Evolutionary conservation across 2,329 filamentous ascomycete genomes (phyloP).

Genomic region (Pleomassaria siparia): DNA sequence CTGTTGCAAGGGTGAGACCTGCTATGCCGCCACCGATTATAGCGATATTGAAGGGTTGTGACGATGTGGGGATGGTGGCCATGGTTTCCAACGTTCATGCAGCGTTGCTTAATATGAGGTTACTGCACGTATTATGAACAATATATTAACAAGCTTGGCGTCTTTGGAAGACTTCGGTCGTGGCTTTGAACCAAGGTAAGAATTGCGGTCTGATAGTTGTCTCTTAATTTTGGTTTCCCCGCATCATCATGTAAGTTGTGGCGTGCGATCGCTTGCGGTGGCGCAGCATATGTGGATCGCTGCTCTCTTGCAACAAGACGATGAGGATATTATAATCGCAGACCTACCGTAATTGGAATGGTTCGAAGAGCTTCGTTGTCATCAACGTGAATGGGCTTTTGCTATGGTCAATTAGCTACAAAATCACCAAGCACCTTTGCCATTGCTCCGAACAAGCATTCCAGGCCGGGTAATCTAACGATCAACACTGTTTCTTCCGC

Average conservation of each 20-base stretch:
- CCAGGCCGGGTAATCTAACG: neutral
- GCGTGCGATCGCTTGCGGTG: neutral
- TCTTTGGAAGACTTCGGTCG: no score
- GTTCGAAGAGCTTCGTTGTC: no score
- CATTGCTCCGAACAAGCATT: neutral
- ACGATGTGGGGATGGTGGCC: neutral
- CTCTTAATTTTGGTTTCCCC: neutral
- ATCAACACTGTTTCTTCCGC: neutral
- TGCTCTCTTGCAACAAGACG: no score
- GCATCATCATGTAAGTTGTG: neutral
- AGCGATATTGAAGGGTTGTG: constrained; percentile 48
- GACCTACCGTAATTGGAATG: no score
- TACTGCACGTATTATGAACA: no score
- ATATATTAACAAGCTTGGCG: no score
- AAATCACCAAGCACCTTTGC: neutral
- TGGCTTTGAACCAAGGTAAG: no score
- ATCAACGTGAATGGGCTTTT: no score
- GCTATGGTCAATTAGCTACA: no score
- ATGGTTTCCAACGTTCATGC: neutral
- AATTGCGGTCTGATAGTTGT: no score
- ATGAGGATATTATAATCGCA: no score
- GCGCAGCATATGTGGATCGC: neutral
- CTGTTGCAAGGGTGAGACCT: constrained; percentile 56
- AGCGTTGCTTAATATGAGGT: no score
- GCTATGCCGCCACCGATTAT: constrained; percentile 63